Base-by-base conservation (phyloP, 768 basidiomycete genomes). In the Kwoniella sp. region DNA sequence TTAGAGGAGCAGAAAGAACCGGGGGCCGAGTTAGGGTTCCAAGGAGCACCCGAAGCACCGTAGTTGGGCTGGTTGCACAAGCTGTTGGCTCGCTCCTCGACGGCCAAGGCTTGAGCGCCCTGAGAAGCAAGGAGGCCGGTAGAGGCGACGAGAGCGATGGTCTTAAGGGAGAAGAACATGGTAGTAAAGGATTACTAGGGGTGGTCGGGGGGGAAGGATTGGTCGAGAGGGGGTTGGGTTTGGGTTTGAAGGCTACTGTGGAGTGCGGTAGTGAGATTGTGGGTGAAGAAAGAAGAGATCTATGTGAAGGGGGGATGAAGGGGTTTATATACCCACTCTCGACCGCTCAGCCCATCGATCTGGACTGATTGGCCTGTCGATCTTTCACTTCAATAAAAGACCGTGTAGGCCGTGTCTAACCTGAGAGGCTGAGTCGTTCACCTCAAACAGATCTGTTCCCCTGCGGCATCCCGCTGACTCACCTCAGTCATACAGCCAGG, bases 151-250 rank as follows among this genome's bases (percentile, higher is more conserved):
- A 63, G 59, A 34, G 68, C 68, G 37, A 65, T 60, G 63, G 63
- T 62, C 38, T 55, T 26, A 22, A 57, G 28, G 55, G 68, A 70
- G 68, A 70, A 70, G 68, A 66, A 70, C 68, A 70, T 70, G 63
- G 68, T 70, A 55, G 48, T 57, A 48, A 62, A 61, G 45, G 57
- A 63, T 30, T 56, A 51, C 11, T 45, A 20, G 51, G 48, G 57
- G 59, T 29, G 45, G 61, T 58, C 55, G 51, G 61, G 51, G 41
- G 26, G 28, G 31, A 48, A 53, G 37, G 68, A 50, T 54, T 70
- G 68, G 65, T 62, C 61, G 61, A n/a, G 37, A 48, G 30, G 56
- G 48, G 55, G 45, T 29, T 28, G 26, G 34, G 30, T 34, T 29
- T 9, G 61, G 41, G 34, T 61, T 53, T 47, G 22, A 37, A 59